Evolutionary conservation across 1,139 yeast species (phyloP), one percentile per base, ranked within the genome.

Genomic region (Kluyveromyces marxianus): DNA sequence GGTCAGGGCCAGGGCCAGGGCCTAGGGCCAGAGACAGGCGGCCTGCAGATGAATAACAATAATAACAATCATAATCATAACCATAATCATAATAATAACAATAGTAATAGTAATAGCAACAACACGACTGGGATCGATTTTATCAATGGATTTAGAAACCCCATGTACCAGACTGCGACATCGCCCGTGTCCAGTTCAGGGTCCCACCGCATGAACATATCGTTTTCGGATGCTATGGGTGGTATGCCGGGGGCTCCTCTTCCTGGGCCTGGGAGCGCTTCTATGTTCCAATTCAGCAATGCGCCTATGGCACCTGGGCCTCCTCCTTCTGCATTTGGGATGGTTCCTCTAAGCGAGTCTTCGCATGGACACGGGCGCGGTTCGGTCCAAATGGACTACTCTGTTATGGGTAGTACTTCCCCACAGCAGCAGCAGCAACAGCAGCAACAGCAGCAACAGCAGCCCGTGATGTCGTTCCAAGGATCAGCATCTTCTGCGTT

Each of bases 131-230:
- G 50, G 32, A 47, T 58, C 25, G 62, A 59, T 46, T 59, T 59
- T 37, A 57, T 59, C 28, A 58, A 51, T 25, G 63, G 63, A 10
- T 57, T 55, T 37, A 49, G 49, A 34, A 51, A 48, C 31, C 42
- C 44, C n/a, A 24, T 30, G 33, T 45, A 41, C 35, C 41, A 39
- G 30, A 31, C 40, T 24, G 41, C 41, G 10, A 31, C 39, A 3
- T 44, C 46, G 26, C 42, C 36, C 7, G 33, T 25, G 8, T 35
- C 42, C 33, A 40, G 43, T 24, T 25, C 43, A 7, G 43, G 37
- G 5, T 35, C 37, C 21, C 37, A 40, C n/a, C 14, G 30, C n/a
- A 28, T 26, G 30, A 8, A 21, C n/a, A 28, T 40, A 33, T 33
- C 38, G 3, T 40, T 34, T 27, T 26, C 37, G 38, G 38, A 40